Conservation (phyloP, 2,329 filamentous ascomycete genomes). For the Fusarium ambrosium region DNA sequence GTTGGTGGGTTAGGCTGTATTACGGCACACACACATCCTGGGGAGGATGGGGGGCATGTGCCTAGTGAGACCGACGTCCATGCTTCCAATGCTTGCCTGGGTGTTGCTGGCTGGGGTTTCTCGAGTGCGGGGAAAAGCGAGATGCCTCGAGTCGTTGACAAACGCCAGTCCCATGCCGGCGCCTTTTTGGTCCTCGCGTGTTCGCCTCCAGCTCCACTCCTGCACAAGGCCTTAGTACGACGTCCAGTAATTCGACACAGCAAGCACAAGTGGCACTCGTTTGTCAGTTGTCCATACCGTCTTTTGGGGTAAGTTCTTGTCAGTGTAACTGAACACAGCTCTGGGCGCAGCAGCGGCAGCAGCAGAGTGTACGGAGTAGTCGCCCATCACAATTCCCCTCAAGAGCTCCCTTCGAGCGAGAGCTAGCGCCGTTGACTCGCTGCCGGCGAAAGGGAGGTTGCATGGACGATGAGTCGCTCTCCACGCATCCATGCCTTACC, state of each 20-base stretch:
- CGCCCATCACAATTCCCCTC: conserved; percentile 13
- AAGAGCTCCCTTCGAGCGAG: conserved; percentile 49
- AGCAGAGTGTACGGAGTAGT: not conserved
- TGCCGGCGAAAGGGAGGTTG: conserved; percentile 47
- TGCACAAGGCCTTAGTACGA: conserved; percentile 5
- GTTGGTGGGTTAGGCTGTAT: conserved; percentile 19
- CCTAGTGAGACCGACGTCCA: not conserved
- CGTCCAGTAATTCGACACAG: conserved; percentile 11
- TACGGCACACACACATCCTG: conserved; percentile 15
- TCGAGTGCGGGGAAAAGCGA: conserved; percentile 36
- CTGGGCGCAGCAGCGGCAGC: conserved; percentile 2
- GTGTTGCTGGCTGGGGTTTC: conserved; percentile 6
- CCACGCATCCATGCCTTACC: conserved; percentile 21
- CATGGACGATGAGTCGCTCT: conserved; percentile 31
- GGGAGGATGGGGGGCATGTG: conserved; percentile 25
- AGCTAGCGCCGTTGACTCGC: conserved; percentile 35
- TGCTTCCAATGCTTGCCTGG: not conserved
- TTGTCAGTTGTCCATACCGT: conserved; percentile 16
- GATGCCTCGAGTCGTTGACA: conserved; percentile 24
- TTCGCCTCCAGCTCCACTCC: conserved; percentile 22
- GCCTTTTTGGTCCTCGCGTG: conserved; percentile 4
- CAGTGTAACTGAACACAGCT: not conserved
- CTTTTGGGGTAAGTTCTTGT: conserved; percentile 28
- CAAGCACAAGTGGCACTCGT: conserved; percentile 6
- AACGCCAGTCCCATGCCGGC: conserved; percentile 17